These are phyloP conservation scores for Gnomoniopsis smithogilvyi DNA, from an alignment of 2,329 filamentous ascomycete species.

Conservation along the genomic window DNA sequence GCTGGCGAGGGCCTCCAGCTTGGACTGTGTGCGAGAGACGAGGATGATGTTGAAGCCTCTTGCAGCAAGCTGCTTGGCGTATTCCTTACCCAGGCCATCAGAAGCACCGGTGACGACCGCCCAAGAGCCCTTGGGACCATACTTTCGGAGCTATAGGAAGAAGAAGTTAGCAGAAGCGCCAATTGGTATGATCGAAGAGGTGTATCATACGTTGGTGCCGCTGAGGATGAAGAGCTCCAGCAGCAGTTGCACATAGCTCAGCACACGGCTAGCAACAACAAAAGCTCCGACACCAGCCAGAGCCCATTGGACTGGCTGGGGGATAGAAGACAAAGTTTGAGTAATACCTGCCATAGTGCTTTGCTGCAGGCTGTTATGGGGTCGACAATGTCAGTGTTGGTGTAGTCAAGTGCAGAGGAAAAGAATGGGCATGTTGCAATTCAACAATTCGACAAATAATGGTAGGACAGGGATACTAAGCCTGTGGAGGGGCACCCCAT, in stretches of 20 bases:
- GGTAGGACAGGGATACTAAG: not conserved
- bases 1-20: constrained; percentile 72
- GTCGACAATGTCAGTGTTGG: not conserved
- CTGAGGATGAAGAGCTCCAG: constrained; percentile 66
- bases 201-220: constrained; percentile 54
- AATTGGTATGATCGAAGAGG: not conserved
- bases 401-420: not conserved
- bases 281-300: constrained; percentile 57
- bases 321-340: constrained; percentile 36
- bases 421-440: not conserved
- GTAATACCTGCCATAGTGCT: constrained; percentile 30
- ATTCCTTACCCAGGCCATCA: constrained; percentile 96
- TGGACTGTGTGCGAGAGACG: constrained; percentile 91
- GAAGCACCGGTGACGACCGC: constrained; percentile 92
- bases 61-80: constrained; percentile 80
- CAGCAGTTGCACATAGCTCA: constrained; percentile 59
- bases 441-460: not conserved
- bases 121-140: constrained; percentile 90
- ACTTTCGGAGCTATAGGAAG: constrained; percentile 71
- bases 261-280: constrained; percentile 51
- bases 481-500: too few species aligned
- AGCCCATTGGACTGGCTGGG: constrained; percentile 42
- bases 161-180: not conserved
- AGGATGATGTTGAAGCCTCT: constrained; percentile 95
- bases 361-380: not conserved